Conservation (phyloP, 1,139 yeast genomes). For the Lodderomyces jiufengensis region DNA sequence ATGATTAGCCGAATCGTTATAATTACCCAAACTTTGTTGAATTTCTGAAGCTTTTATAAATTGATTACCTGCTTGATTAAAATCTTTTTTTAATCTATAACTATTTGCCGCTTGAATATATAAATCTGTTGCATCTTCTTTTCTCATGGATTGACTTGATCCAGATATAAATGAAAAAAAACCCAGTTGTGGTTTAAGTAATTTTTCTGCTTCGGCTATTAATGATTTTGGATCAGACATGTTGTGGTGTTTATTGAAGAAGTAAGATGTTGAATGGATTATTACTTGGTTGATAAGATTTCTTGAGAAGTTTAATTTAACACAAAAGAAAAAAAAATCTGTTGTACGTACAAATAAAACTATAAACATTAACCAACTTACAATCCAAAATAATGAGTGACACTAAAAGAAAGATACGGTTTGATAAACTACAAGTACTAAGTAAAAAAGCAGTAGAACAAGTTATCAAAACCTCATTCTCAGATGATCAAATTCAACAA, state of each 20-base stretch:
- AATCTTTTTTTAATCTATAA: slow-evolving; percentile 73
- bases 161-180: slow-evolving; percentile 68
- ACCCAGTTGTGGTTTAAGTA: slow-evolving; percentile 67
- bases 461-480: slow-evolving; percentile 54
- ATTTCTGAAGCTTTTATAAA: slow-evolving; percentile 83
- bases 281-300: too few species aligned
- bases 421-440: slow-evolving; percentile 51
- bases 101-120: slow-evolving; percentile 89
- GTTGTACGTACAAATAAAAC: too few species aligned
- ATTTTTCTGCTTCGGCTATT: slow-evolving; percentile 44
- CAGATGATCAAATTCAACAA: slow-evolving; percentile 54
- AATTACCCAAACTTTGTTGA: slow-evolving; percentile 70
- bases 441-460: slow-evolving; percentile 66
- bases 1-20: slow-evolving; percentile 90
- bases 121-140: slow-evolving; percentile 90
- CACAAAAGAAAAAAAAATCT: too few species aligned
- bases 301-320: too few species aligned
- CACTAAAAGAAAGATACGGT: slow-evolving; percentile 40
- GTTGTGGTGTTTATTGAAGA: too few species aligned
- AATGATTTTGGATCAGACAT: slow-evolving; percentile 42
- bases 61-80: slow-evolving; percentile 70
- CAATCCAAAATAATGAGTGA: too few species aligned
- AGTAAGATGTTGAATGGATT: too few species aligned
- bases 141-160: slow-evolving; percentile 59
- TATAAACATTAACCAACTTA: too few species aligned